A percentile compares a stretch with the other conserved stretches of the same genome.
Evolutionary conservation across 2,329 filamentous ascomycete species (phyloP).

Genomic region (Cladosporium colombiae): DNA sequence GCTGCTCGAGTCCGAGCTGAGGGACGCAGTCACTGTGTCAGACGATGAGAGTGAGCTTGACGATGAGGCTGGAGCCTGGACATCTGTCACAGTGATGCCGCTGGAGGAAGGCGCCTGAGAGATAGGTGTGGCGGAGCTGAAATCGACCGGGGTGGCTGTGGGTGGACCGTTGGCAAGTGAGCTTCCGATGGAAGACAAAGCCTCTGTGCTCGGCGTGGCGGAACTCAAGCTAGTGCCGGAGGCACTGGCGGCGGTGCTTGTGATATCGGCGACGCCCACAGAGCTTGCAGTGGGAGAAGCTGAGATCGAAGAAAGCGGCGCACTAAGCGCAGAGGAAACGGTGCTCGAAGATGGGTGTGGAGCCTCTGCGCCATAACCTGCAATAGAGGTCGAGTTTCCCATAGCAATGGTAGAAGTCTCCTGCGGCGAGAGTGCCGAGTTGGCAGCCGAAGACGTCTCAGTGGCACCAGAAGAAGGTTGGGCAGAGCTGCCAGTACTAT

Average conservation of each 20-base stretch:
- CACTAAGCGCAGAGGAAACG: not conserved
- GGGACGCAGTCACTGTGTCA: not conserved
- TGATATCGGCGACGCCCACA: not conserved
- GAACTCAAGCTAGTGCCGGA: not conserved
- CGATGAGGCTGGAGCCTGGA: not conserved
- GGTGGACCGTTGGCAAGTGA: not conserved
- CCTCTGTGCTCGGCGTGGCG: not conserved
- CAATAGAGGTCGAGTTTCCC: not conserved
- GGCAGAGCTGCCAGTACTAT: not conserved
- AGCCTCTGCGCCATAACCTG: not conserved
- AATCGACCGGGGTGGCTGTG: not conserved
- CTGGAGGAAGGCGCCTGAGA: not conserved
- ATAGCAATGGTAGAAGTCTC: not conserved
- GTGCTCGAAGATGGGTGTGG: not conserved
- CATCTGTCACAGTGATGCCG: not conserved
- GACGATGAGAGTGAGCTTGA: not conserved
- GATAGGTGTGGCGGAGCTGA: not conserved
- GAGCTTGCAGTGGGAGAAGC: not conserved
- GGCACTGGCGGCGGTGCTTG: not conserved
- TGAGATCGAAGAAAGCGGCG: not conserved
- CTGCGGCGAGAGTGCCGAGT: not conserved
- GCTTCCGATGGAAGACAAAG: constrained; percentile 1
- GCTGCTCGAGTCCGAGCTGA: not conserved
- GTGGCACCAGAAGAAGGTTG: not conserved
- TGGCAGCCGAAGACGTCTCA: not conserved